Evolutionary conservation across 345 rosid species (phyloP), one percentile per base, ranked within the genome.

Genomic region (Gossypium sturtianum): DNA sequence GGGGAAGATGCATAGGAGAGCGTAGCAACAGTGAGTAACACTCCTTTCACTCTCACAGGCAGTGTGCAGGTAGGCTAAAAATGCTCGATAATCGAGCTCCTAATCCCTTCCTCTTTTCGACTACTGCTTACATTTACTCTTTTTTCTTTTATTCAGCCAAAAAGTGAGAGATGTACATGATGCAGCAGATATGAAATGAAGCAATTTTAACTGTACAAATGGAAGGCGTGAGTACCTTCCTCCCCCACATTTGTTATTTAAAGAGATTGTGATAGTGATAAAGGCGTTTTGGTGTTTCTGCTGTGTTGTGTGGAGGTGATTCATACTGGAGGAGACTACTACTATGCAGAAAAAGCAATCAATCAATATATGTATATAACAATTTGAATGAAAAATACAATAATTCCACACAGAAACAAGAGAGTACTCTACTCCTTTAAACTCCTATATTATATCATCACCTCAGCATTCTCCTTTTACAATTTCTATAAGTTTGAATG

Each of bases 151-250:
- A 20, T 41, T 68, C 60, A 69, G 60, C 74, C 34, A 71, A 71
- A 71, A 54, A 70, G 73, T 70, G 74, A 61, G 29, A 75, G 76
- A 72, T 64, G 70, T 75, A 65, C 71, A 66, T 65, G n/a, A 74
- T 57, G 82, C 76, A 80, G 77, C 60, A 69, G 60, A 69, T 69
- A 69, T 78, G 77, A 47, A 66, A 66, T 70, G 81, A 80, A 80
- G 78, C 77, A 82, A 78, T 41, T 77, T 71, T 72, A 82, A 74
- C 85, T 77, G 82, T 83, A 61, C 83, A 75, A 64, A 47, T 56
- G 64, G 69, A 76, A 70, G 81, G 82, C 76, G 77, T 76, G 82
- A 66, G 66, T 58, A 71, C 25, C 52, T 57, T 47, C 52, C 59
- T 69, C 73, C 58, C 73, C 44, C 27, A 69, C 47, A 51, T 69